phyloP scores from a whole-genome alignment of 176 grass and related monocot genomes.

The Hyparrhenia diplandra region DNA sequence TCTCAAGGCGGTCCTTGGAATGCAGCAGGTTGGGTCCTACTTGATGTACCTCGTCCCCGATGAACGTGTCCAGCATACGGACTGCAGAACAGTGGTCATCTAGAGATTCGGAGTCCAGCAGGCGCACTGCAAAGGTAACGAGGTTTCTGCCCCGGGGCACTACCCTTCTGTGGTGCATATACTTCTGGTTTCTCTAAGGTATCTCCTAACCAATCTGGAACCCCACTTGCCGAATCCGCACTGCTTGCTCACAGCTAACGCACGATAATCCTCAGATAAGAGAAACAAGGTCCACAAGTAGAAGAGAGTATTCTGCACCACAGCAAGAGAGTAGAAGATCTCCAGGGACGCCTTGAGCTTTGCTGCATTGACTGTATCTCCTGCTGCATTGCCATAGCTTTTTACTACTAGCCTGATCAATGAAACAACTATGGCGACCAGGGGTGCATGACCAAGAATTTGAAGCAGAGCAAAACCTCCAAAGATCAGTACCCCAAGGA shows the following conservation, averaged over 20 bases:
- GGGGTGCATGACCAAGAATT: background rate
- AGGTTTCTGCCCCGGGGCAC: background rate
- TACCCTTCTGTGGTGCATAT: background rate
- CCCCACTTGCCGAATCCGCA: background rate
- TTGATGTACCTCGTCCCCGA: background rate
- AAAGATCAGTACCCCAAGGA: background rate
- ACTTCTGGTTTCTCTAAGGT: background rate
- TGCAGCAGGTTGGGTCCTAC: background rate
- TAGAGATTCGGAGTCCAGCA: background rate
- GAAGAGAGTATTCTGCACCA: background rate
- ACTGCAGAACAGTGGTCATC: background rate
- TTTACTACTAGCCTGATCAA: background rate
- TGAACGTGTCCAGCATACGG: background rate
- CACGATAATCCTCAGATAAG: accelerated
- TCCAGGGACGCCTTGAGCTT: background rate
- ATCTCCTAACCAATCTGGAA: background rate
- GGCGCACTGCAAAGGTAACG: background rate
- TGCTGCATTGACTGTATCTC: background rate
- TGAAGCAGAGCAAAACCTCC: background rate
- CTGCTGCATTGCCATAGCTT: background rate
- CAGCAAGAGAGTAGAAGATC: background rate
- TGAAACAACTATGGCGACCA: background rate
- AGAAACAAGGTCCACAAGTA: background rate
- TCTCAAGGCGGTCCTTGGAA: background rate
- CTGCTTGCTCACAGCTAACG: background rate